Evolutionary conservation across 495 filamentous ascomycete species (phyloP).

Genomic region (Neurospora sp.): DNA sequence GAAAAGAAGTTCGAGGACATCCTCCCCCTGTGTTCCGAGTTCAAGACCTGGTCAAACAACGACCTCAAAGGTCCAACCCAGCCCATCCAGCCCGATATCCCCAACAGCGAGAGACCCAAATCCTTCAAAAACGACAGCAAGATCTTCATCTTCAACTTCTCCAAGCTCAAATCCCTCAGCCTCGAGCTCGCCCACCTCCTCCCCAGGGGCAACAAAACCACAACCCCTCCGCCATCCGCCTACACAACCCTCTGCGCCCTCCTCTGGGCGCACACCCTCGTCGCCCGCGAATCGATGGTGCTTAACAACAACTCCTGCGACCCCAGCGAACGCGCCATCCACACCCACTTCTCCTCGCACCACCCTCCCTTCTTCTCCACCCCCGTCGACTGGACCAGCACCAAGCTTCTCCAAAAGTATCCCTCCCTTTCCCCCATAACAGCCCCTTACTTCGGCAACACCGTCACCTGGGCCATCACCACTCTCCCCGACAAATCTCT

Average conservation of each 20-base stretch:
- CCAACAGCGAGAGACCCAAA: slow-evolving; percentile 4
- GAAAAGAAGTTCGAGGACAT: slow-evolving; percentile 16
- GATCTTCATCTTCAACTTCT: slow-evolving; percentile 23
- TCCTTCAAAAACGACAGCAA: slow-evolving; percentile 19
- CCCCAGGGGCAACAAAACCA: background rate
- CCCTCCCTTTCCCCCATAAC: background rate
- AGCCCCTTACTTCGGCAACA: background rate
- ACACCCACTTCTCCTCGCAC: background rate
- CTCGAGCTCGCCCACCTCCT: background rate
- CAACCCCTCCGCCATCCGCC: background rate
- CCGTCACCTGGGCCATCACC: background rate
- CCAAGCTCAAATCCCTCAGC: background rate
- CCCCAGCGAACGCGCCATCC: background rate
- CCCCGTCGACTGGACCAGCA: background rate
- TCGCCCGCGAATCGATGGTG: background rate
- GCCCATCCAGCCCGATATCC: slow-evolving; percentile 8
- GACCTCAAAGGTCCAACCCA: slow-evolving; percentile 23
- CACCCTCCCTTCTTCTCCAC: background rate
- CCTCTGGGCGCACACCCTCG: background rate
- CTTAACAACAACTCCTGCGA: background rate
- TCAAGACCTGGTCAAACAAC: slow-evolving; percentile 9
- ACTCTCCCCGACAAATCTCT: background rate
- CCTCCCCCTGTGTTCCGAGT: slow-evolving; percentile 9
- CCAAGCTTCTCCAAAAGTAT: background rate
- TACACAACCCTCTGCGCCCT: background rate